Base-by-base conservation (phyloP, 31 red algal species). In the Porphyra umbilicalis region DNA sequence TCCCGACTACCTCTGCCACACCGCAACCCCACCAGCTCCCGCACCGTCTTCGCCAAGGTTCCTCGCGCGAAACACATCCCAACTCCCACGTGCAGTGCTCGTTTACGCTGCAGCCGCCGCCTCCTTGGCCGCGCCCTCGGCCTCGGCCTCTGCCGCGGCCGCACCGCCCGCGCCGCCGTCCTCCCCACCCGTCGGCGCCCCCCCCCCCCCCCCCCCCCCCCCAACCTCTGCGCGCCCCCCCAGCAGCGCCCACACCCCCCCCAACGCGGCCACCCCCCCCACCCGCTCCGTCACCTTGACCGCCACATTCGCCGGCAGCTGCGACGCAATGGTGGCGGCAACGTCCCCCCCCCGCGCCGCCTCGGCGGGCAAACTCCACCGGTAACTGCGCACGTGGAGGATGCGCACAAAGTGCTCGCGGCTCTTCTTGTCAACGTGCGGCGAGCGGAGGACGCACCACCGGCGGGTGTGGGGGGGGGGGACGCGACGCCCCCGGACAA, bases 321-420 rank as follows among this genome's bases (percentile, higher is more conserved):
- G 75, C 35, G 10, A 14, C 18, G 86, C 38, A 7, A 94, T 94
- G 6, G 77, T 71, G 16, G 36, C 34, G 35, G 83, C 87, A 34
- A 88, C 92, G 10, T 86, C 83, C 25, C 57, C 25, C 57, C 57
- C 57, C 71, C 18, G 34, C 76, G 85, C 86, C 34, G 90, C 87
- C 14, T 83, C 75, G 32, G 87, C 38, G 39, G 80, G 74, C 25
- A 88, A 84, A 75, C 90, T 88, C 92, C 92, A 94, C 20, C 80
- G 71, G 81, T 87, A 90, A 0, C 83, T 57, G 11, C 92, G 87
- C 34, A 77, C 77, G 77, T 87, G 87, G 36, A 80, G 80, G 18
- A 89, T 38, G 76, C 87, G 79, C 92, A 87, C 89, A 83, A 94
- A 94, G 39, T 94, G 88, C 75, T 94, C 92, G 16, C 88, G 84